Conservation (phyloP, 176 grass and related monocot genomes). For the Lolium perenne region DNA sequence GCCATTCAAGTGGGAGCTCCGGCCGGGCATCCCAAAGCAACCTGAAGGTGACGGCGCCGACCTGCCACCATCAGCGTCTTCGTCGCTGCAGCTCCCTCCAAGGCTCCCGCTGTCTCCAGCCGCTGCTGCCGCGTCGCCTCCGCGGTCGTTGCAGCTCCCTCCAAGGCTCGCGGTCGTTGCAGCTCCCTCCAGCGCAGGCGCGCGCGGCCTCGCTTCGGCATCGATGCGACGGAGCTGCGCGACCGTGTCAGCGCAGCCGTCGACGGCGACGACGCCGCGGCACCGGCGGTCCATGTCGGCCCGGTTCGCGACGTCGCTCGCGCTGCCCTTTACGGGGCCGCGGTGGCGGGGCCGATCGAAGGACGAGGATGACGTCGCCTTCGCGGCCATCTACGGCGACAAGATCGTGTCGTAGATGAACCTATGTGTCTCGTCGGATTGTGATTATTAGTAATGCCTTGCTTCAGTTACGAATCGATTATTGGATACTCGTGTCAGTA, state of each 20-base stretch:
- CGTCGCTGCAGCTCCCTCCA: not conserved
- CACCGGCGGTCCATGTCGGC: conserved; percentile 52
- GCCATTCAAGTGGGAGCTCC: conserved; percentile 57
- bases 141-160: no score
- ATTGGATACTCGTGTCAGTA: not conserved
- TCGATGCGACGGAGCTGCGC: conserved; percentile 18
- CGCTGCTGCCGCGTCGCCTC: no score
- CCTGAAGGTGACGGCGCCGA: not conserved
- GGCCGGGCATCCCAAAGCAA: conserved; percentile 50
- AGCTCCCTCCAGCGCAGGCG: not conserved
- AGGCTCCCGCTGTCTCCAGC: conserved; percentile 36
- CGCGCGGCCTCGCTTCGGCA: not conserved
- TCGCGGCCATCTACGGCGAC: conserved; percentile 38
- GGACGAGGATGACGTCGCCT: conserved; percentile 34
- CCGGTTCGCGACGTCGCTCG: conserved; percentile 49
- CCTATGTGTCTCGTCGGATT: not conserved
- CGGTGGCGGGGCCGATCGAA: conserved; percentile 26
- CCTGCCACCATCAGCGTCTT: not conserved
- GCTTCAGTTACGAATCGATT: not conserved
- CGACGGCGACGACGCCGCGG: not conserved
- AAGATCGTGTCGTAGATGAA: not conserved
- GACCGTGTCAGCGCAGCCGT: not conserved
- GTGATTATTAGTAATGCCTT: not conserved
- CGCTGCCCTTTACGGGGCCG: conserved; percentile 28
- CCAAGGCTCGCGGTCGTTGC: no score